Evolutionary conservation across 371 early-diverging fungal species (phyloP).

Genomic region (Syncephalastrum monosporum): DNA sequence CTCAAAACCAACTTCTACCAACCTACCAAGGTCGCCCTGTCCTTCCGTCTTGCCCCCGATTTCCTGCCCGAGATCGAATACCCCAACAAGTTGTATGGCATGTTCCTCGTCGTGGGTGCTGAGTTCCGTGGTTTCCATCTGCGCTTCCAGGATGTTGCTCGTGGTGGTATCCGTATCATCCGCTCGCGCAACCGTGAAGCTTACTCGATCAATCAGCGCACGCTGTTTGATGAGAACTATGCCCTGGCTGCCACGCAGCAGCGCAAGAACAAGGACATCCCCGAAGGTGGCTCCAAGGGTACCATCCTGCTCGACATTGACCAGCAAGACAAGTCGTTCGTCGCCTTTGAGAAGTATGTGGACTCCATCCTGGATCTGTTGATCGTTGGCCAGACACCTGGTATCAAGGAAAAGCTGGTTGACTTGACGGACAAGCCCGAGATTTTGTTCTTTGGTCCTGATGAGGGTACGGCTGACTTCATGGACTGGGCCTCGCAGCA

Average conservation of each 20-base stretch:
- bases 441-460: constrained; percentile 98
- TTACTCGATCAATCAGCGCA: constrained; percentile 94
- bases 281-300: constrained; percentile 98
- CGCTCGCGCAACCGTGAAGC: constrained; percentile 96
- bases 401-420: constrained; percentile 95
- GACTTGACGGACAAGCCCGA: constrained; percentile 90
- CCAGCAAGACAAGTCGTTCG: constrained; percentile 92
- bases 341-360: constrained; percentile 98
- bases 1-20: constrained; percentile 99
- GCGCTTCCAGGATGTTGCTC: constrained; percentile 95
- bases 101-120: constrained; percentile 96
- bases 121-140: constrained; percentile 99
- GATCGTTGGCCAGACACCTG: constrained; percentile 89
- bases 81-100: constrained; percentile 87
- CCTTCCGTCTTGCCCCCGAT: constrained; percentile 92
- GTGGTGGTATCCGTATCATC: constrained; percentile 98
- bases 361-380: constrained; percentile 93
- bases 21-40: constrained; percentile 97
- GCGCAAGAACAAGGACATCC: constrained; percentile 98
- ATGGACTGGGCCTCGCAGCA: constrained; percentile 99
- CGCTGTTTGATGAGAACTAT: constrained; percentile 98
- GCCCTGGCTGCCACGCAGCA: constrained; percentile 95
- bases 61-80: constrained; percentile 96
- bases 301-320: constrained; percentile 92
- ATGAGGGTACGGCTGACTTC: constrained; percentile 97